Percentiles rank a stretch among this genome's conserved stretches.
phyloP scores from a whole-genome alignment of 2,329 filamentous ascomycete species.

The Westerdykella sp. region DNA sequence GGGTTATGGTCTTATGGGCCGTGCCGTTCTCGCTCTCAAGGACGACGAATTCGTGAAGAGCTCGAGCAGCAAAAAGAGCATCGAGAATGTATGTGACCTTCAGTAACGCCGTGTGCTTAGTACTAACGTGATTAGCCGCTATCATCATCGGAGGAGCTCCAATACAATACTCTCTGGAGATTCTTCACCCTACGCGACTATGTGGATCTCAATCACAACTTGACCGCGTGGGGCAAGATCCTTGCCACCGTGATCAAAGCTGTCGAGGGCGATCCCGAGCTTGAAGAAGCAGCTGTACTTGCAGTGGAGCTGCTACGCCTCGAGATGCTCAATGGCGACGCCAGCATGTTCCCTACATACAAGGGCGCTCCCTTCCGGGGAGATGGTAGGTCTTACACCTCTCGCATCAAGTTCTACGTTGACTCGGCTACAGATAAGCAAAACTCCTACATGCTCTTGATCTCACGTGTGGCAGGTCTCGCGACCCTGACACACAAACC shows the following conservation, averaged over 20 bases:
- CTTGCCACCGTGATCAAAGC: constrained; percentile 63
- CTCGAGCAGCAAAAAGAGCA: constrained; percentile 56
- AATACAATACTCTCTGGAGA: constrained; percentile 73
- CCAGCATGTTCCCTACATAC: constrained; percentile 52
- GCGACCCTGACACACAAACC: constrained; percentile 73
- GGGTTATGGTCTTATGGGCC: constrained; percentile 41
- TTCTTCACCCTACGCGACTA: constrained; percentile 88
- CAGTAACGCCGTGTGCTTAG: not conserved
- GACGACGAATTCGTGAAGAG: constrained; percentile 63
- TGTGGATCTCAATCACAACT: constrained; percentile 67
- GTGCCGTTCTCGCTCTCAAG: constrained; percentile 54
- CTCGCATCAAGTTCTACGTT: not conserved
- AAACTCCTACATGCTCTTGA: constrained; percentile 62
- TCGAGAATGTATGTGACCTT: constrained; percentile 22
- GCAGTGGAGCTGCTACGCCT: constrained; percentile 80
- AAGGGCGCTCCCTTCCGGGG: constrained; percentile 55
- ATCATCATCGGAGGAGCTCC: constrained; percentile 64
- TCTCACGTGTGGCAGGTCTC: constrained; percentile 80
- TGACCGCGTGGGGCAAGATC: constrained; percentile 79
- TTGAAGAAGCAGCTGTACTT: constrained; percentile 74
- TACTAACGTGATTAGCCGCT: constrained; percentile 35
- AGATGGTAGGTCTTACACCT: constrained; percentile 20
- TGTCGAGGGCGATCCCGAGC: constrained; percentile 51
- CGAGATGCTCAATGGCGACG: constrained; percentile 65
- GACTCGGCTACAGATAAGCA: constrained; percentile 53